Percentiles rank a stretch among this genome's conserved stretches.
phyloP scores from a whole-genome alignment of 371 early-diverging fungal genomes.

The Apophysomyces variabilis region DNA sequence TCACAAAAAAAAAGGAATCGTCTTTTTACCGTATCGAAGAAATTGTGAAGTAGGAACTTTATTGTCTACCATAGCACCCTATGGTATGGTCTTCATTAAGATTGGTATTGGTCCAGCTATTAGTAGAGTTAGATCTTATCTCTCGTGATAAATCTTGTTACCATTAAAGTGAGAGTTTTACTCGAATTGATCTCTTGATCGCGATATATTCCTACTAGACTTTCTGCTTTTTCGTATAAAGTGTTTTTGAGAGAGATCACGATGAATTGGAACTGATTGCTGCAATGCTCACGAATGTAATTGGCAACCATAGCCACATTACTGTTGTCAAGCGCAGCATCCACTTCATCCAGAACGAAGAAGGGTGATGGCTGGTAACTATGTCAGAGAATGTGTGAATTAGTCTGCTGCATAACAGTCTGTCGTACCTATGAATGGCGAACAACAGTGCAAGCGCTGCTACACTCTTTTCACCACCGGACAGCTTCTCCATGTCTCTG shows the following conservation, averaged over 20 bases:
- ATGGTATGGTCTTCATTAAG: neutral
- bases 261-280: slow-evolving; percentile 90
- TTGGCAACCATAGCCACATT: slow-evolving; percentile 94
- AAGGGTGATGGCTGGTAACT: slow-evolving; percentile 96
- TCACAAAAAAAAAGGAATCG: no score
- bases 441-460: slow-evolving; percentile 97
- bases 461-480: slow-evolving; percentile 99
- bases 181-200: slow-evolving; percentile 88
- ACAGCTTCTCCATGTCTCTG: slow-evolving; percentile 98
- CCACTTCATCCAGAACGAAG: slow-evolving; percentile 99
- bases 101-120: neutral
- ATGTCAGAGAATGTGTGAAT: slow-evolving; percentile 10
- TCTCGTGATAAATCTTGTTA: slow-evolving; percentile 22
- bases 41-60: neutral
- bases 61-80: neutral
- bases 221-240: slow-evolving; percentile 94
- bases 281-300: slow-evolving; percentile 79
- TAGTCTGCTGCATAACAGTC: neutral
- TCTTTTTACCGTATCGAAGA: neutral
- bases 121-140: neutral
- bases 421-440: slow-evolving; percentile 87
- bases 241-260: slow-evolving; percentile 97
- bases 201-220: slow-evolving; percentile 97
- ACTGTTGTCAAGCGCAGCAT: slow-evolving; percentile 98
- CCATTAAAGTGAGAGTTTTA: slow-evolving; percentile 80